Evolutionary conservation across 108 stramenopile genomes (phyloP).

Genomic region (Skeletonema potamos): DNA sequence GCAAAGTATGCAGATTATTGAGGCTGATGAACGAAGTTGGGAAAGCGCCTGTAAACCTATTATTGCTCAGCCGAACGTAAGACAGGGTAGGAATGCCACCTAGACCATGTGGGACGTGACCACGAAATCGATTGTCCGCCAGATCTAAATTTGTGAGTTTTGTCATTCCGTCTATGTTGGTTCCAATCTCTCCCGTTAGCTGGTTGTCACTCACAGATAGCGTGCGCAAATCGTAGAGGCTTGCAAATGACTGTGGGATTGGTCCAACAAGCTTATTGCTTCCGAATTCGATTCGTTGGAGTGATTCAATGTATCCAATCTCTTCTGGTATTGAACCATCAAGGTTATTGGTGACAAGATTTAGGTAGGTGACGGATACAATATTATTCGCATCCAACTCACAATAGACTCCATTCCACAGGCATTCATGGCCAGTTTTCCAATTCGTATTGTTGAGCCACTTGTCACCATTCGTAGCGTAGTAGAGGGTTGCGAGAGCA

Average conservation of each 20-base stretch:
- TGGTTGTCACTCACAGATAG: conserved; percentile 48
- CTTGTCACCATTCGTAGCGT: conserved; percentile 45
- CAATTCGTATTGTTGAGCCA: conserved; percentile 43
- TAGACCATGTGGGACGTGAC: conserved; percentile 19
- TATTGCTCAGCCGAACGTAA: conserved; percentile 39
- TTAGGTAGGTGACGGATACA: conserved; percentile 21
- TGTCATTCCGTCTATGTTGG: conserved; percentile 11
- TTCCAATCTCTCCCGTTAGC: conserved; percentile 25
- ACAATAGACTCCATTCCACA: conserved; percentile 51
- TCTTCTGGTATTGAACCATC: conserved; percentile 35
- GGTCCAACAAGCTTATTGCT: conserved; percentile 25
- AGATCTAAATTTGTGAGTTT: conserved; percentile 43
- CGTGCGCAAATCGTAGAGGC: conserved; percentile 41
- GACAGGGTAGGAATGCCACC: conserved; percentile 26
- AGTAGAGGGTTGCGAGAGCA: conserved; percentile 54
- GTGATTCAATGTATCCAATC: conserved; percentile 20
- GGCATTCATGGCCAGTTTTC: conserved; percentile 55
- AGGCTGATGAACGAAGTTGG: conserved; percentile 33
- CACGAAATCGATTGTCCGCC: conserved; percentile 33
- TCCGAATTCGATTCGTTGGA: conserved; percentile 6
- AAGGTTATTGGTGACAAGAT: conserved; percentile 32
- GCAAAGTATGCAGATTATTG: conserved; percentile 24
- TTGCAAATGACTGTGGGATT: conserved; percentile 38
- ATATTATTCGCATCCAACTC: conserved; percentile 17
- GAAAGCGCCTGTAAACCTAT: conserved; percentile 38